Evolutionary conservation across 208 protist genomes (phyloP).

Genomic region (Acanthamoeba lugdunensis): DNA sequence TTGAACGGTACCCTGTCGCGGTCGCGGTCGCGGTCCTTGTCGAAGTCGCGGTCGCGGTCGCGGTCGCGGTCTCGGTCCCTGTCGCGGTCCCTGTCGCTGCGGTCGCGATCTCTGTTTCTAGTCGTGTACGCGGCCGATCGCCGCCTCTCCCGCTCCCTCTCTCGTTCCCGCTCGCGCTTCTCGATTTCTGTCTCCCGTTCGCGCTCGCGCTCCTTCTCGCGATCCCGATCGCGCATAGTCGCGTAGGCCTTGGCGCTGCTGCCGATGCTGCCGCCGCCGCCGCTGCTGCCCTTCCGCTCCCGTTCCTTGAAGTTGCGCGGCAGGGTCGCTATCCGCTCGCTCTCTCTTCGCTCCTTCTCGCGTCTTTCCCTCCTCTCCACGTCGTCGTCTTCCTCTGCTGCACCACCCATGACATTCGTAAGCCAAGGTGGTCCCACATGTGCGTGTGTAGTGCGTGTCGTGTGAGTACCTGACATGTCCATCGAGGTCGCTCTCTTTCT

Average conservation of each 20-base stretch:
- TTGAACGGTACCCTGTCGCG: background rate
- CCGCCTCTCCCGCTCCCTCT: background rate
- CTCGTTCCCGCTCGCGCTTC: constrained; percentile 4
- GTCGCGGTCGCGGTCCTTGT: background rate
- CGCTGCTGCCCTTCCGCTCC: background rate
- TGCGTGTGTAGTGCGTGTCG: too few species aligned
- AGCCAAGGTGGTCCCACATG: too few species aligned
- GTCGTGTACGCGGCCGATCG: background rate
- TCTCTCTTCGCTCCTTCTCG: background rate
- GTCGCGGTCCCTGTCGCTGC: background rate
- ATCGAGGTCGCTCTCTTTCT: background rate
- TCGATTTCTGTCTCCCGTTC: background rate
- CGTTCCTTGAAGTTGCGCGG: constrained; percentile 22
- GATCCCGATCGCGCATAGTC: background rate
- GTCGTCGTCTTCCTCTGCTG: background rate
- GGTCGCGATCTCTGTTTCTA: background rate
- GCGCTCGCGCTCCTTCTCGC: background rate
- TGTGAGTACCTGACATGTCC: background rate
- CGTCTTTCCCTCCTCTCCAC: background rate
- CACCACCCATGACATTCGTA: too few species aligned
- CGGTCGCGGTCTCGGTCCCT: background rate
- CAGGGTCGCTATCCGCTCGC: constrained; percentile 5
- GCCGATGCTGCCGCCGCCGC: background rate
- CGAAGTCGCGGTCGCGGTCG: background rate
- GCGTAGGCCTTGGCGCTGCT: background rate